These are phyloP conservation scores for Cercospora sp. DNA, from an alignment of 2,329 filamentous ascomycete genomes.

Conservation along the genomic window DNA sequence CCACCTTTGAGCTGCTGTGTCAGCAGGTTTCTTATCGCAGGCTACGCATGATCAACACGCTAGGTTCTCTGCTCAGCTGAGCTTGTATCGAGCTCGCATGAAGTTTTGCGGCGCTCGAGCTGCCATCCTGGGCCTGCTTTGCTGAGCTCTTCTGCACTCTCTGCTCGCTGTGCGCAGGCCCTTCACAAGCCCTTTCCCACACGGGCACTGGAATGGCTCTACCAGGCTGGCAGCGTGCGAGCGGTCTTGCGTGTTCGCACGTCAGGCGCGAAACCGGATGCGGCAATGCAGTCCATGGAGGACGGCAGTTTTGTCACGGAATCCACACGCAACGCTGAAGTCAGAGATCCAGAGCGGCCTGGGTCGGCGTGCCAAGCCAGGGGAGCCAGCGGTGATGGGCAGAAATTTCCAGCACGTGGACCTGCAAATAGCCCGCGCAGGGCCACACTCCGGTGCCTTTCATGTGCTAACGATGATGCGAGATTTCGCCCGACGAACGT, in stretches of 20 bases:
- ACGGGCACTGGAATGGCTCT: constrained; percentile 13
- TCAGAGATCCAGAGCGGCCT: constrained; percentile 6
- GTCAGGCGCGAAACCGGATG: constrained; percentile 16
- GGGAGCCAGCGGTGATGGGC: background rate
- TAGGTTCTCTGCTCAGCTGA: constrained; percentile 2
- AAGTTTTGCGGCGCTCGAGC: constrained; percentile 11
- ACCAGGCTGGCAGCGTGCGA: constrained; percentile 8
- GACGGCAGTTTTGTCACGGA: constrained; percentile 5
- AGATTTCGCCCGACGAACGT: background rate
- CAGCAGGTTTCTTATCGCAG: constrained; percentile 7
- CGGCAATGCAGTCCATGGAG: constrained; percentile 19
- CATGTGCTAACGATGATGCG: constrained; percentile 5
- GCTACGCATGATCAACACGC: constrained; percentile 1
- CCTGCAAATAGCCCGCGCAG: background rate
- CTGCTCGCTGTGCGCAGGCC: background rate
- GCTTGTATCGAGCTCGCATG: constrained; percentile 4
- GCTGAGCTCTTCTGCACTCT: background rate
- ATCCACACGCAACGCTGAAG: constrained; percentile 1
- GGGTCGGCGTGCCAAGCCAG: background rate
- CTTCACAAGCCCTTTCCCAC: constrained; percentile 14
- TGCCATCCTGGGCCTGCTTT: constrained; percentile 1
- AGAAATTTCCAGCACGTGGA: constrained; percentile 10
- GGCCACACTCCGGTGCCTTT: background rate
- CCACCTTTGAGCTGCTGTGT: constrained; percentile 1
- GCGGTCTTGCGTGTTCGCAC: constrained; percentile 15